Percentiles rank a stretch among this genome's conserved stretches.
Conservation (phyloP, 23 red algal genomes). For the Pyropia yezoensis region DNA sequence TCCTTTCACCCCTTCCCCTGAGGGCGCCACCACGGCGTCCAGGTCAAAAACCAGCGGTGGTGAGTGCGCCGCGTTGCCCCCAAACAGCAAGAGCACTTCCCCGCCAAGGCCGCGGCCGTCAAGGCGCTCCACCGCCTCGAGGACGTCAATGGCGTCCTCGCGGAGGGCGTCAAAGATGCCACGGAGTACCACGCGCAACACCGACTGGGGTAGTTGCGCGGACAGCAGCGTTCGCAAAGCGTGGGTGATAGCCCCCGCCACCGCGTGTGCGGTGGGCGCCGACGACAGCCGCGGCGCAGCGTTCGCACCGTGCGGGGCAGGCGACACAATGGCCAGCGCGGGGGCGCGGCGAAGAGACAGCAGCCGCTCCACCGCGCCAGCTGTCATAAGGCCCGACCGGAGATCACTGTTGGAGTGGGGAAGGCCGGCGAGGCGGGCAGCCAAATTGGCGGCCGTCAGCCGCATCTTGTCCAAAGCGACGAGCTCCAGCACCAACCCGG, state of each 20-base stretch:
- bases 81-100: too few relatives aligned
- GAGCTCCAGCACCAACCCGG: too few relatives aligned
- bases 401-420: slow-evolving; percentile 39
- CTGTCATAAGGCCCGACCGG: slow-evolving; percentile 19
- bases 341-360: slow-evolving; percentile 27
- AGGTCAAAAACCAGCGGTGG: too few relatives aligned
- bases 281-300: slow-evolving; percentile 19
- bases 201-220: too few relatives aligned
- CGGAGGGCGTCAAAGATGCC: too few relatives aligned
- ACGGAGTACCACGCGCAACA: too few relatives aligned
- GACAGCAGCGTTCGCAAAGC: neutral
- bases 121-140: too few relatives aligned
- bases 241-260: neutral
- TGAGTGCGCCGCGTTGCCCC: too few relatives aligned
- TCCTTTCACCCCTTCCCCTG: too few relatives aligned
- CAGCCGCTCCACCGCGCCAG: slow-evolving; percentile 22
- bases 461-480: slow-evolving; percentile 63
- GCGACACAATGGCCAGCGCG: slow-evolving; percentile 17
- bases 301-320: slow-evolving; percentile 6
- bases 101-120: too few relatives aligned
- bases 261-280: neutral
- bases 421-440: slow-evolving; percentile 27
- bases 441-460: slow-evolving; percentile 42
- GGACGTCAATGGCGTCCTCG: too few relatives aligned
- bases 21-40: too few relatives aligned